Conservation (phyloP, 192 early-diverging fungal genomes). For the Entomortierella beljakovae region DNA sequence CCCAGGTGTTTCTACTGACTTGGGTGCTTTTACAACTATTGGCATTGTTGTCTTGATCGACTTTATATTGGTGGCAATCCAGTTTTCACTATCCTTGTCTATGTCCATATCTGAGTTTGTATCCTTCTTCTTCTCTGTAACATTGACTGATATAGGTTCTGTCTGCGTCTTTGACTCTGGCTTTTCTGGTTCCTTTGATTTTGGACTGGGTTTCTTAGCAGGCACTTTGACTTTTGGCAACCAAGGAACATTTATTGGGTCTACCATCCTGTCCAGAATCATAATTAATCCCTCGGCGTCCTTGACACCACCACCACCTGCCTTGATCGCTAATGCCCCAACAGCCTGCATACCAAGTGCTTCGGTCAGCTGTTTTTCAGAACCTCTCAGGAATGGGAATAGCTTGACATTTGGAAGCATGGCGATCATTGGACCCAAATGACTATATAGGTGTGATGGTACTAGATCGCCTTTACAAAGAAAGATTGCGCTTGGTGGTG, state of each 20-base stretch:
- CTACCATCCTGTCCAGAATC: constrained; percentile 32
- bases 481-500: constrained; percentile 34
- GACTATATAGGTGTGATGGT: constrained; percentile 35
- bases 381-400: constrained; percentile 29
- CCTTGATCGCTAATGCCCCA: constrained; percentile 34
- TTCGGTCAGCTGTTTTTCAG: constrained; percentile 24
- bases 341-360: constrained; percentile 34
- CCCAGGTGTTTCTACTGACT: background rate
- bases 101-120: background rate
- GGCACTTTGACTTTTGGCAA: constrained; percentile 21
- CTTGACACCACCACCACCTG: background rate
- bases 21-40: constrained; percentile 29
- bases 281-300: constrained; percentile 34
- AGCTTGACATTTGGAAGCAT: constrained; percentile 33
- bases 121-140: background rate
- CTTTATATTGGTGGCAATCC: constrained; percentile 40
- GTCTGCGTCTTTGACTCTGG: background rate
- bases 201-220: background rate
- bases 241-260: constrained; percentile 39
- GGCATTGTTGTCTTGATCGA: constrained; percentile 39
- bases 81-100: background rate
- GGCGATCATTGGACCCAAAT: constrained; percentile 35
- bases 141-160: background rate
- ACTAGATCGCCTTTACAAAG: constrained; percentile 40
- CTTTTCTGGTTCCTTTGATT: constrained; percentile 3